These are phyloP conservation scores for Botryotinia globosa DNA, from an alignment of 2,329 filamentous ascomycete species.

Conservation along the genomic window DNA sequence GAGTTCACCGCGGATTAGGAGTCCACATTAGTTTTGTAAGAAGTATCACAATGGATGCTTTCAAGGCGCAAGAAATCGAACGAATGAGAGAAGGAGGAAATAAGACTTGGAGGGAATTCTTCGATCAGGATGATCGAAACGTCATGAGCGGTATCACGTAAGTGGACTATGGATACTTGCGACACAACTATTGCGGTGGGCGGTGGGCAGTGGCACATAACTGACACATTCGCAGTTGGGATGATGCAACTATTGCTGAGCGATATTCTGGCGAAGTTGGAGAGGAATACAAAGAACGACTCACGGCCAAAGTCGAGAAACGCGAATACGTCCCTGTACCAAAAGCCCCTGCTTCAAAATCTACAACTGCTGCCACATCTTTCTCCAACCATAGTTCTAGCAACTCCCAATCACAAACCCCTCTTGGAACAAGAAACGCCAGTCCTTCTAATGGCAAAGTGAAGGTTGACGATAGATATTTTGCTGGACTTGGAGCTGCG, in stretches of 20 bases:
- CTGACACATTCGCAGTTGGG: conserved; percentile 47
- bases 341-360: conserved; percentile 43
- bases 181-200: background rate
- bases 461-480: conserved; percentile 82
- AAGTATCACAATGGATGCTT: conserved; percentile 97
- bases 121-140: conserved; percentile 68
- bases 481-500: conserved; percentile 77
- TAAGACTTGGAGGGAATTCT: conserved; percentile 81
- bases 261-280: conserved; percentile 86
- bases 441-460: conserved; percentile 46
- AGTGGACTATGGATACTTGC: conserved; percentile 21
- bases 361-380: conserved; percentile 15
- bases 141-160: conserved; percentile 58
- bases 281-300: conserved; percentile 91
- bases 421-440: conserved; percentile 28
- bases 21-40: conserved; percentile 99
- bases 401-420: conserved; percentile 26
- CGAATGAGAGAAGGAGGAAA: conserved; percentile 94
- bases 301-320: conserved; percentile 84
- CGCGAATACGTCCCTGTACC: conserved; percentile 77
- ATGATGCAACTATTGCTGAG: conserved; percentile 85
- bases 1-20: conserved; percentile 88
- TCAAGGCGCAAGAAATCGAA: conserved; percentile 88
- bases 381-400: conserved; percentile 17
- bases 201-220: background rate